These are phyloP conservation scores for Daldinia decipiens DNA, from an alignment of 495 filamentous ascomycete genomes.

Conservation along the genomic window DNA sequence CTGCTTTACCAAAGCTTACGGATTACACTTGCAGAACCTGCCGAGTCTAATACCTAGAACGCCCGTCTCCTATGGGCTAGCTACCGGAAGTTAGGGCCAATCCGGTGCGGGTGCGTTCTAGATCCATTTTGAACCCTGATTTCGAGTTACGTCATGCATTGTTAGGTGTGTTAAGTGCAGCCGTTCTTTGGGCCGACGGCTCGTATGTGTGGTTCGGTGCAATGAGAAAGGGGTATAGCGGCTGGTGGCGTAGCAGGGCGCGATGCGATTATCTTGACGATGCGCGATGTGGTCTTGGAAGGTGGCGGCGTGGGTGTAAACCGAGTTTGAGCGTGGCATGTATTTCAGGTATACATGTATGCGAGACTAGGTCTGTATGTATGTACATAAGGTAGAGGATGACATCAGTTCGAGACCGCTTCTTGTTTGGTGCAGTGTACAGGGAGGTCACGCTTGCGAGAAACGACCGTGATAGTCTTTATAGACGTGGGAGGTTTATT, in stretches of 20 bases:
- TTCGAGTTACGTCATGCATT: slow-evolving; percentile 37
- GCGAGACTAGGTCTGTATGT: background rate
- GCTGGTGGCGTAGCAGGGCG: background rate
- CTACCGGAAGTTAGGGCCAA: slow-evolving; percentile 13
- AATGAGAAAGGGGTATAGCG: slow-evolving; percentile 32
- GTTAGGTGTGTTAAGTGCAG: background rate
- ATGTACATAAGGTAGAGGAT: background rate
- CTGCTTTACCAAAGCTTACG: slow-evolving; percentile 10
- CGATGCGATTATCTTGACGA: slow-evolving; percentile 9
- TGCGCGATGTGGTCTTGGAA: slow-evolving; percentile 14
- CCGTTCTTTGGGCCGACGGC: slow-evolving; percentile 18
- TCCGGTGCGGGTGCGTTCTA: slow-evolving; percentile 25
- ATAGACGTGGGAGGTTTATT: slow-evolving; percentile 4
- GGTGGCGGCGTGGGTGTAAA: slow-evolving; percentile 21
- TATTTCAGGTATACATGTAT: slow-evolving; percentile 18
- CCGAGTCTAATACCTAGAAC: background rate
- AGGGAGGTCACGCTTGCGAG: slow-evolving; percentile 9
- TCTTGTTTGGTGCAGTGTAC: slow-evolving; percentile 6
- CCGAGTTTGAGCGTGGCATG: background rate
- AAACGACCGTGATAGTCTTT: background rate
- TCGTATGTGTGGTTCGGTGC: slow-evolving; percentile 14
- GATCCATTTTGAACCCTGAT: slow-evolving; percentile 13
- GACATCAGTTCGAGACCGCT: slow-evolving; percentile 18
- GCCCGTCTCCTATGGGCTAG: slow-evolving; percentile 9
- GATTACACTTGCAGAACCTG: slow-evolving; percentile 17